Base-by-base conservation (phyloP, 495 filamentous ascomycete species). In the Filosporella fistucella region DNA sequence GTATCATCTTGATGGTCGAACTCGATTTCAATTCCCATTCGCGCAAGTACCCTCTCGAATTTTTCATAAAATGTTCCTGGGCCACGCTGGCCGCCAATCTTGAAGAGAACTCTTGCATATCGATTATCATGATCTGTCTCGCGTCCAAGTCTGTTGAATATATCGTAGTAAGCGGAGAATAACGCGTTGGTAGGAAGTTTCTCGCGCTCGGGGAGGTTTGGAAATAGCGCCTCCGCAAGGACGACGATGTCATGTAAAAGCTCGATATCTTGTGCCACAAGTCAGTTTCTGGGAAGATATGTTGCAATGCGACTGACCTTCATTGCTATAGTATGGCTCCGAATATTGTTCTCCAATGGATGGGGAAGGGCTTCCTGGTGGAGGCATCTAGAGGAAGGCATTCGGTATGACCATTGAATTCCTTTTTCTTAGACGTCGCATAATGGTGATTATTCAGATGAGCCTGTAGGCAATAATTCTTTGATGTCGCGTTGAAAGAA, bases 101-200 rank as follows among this genome's bases (percentile, higher is more conserved):
- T 85, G 62, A 94, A 84, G 49, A 95, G 64, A 61, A 90, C 81
- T 61, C 85, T 80, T 64, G 88, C 74, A 57, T 87, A 88, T 43
- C 81, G 72, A 55, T 77, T 79, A 57, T 90, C 84, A 54, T 88
- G 76, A 50, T 87, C 82, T 26, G 78, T 70, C 51, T 89, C 72
- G 52, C 82, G 65, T 50, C 80, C 84, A 71, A 85, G 66, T 57
- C 81, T 70, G 2, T 73, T 72, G 33, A 93, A 74, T 22, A 88
- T 71, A 47, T 77, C 68, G 55, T 94, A 84, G 57, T 93, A 93
- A 26, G 88, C 86, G 14, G 74, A 69, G 66, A 91, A 95, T 22
- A 95, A 74, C 16, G 88, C 86, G 63, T 83, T 80, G 55, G 85
- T 90, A 3, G 88, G 85, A 11, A 82, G 68, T 49, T 72, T 71